Conservation (phyloP, 768 basidiomycete species). For the Tricholoma furcatifolium region DNA sequence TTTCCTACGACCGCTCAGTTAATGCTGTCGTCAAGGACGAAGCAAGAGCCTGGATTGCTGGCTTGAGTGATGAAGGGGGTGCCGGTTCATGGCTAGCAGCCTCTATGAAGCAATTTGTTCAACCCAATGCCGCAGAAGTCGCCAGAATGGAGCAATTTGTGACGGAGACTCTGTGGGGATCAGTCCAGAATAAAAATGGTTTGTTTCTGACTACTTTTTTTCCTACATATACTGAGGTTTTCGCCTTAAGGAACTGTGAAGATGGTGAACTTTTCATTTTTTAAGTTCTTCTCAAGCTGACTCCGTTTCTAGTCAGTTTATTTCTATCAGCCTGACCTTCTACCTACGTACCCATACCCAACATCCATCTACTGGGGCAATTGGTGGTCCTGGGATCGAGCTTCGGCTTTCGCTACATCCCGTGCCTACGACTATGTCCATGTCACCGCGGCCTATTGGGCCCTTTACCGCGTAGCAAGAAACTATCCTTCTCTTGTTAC, state of each 20-base stretch:
- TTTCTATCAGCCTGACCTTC: conserved; percentile 46
- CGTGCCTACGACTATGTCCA: conserved; percentile 56
- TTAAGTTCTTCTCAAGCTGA: background rate
- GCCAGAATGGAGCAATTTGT: conserved; percentile 50
- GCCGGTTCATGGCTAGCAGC: conserved; percentile 59
- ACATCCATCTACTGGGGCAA: conserved; percentile 46
- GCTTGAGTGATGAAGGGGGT: conserved; percentile 58
- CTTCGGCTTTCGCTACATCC: conserved; percentile 43
- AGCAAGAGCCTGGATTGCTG: conserved; percentile 58
- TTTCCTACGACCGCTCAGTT: conserved; percentile 52
- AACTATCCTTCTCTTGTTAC: conserved; percentile 52
- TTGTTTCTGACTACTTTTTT: background rate
- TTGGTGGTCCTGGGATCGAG: conserved; percentile 59
- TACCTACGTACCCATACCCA: conserved; percentile 49
- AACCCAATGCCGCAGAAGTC: conserved; percentile 53
- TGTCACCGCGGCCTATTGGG: conserved; percentile 52
- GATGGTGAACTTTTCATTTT: conserved; percentile 32
- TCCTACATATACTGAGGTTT: background rate
- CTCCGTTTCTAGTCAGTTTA: conserved; percentile 39
- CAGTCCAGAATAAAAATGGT: conserved; percentile 51
- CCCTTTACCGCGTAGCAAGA: conserved; percentile 54
- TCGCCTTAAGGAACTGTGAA: conserved; percentile 44
- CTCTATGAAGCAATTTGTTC: conserved; percentile 54
- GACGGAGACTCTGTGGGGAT: conserved; percentile 45
- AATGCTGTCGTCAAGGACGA: conserved; percentile 50